Evolutionary conservation across 169 alveolate species (phyloP).

Genomic region (Perkinsus chesapeaki): DNA sequence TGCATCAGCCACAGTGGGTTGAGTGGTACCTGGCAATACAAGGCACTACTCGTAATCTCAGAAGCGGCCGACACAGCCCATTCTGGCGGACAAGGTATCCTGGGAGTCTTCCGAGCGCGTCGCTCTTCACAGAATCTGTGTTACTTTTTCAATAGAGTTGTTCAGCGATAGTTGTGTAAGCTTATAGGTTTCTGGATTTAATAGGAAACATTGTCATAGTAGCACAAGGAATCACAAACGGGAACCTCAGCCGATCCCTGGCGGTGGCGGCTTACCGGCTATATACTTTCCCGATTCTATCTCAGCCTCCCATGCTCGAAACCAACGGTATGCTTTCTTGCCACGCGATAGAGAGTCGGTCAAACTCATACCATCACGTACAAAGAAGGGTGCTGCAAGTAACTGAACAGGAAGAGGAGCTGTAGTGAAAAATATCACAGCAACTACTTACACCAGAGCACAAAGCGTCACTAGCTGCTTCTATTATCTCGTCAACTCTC

Average conservation of each 20-base stretch:
- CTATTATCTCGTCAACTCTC: not conserved
- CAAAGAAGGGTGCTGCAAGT: not conserved
- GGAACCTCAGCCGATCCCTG: not conserved
- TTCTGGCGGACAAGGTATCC: not conserved
- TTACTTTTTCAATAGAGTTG: too few relatives aligned
- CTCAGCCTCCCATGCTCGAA: not conserved
- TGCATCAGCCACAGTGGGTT: not conserved
- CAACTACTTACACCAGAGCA: not conserved
- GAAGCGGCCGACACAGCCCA: not conserved
- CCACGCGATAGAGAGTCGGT: not conserved
- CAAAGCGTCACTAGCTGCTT: not conserved
- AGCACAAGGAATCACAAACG: not conserved
- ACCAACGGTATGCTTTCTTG: not conserved
- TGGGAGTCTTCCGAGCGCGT: too few relatives aligned
- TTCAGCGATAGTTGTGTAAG: too few relatives aligned
- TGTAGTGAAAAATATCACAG: not conserved
- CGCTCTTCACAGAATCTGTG: too few relatives aligned
- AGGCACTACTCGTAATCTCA: not conserved
- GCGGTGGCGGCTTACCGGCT: not conserved
- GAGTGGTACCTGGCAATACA: not conserved
- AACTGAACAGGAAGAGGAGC: not conserved
- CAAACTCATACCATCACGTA: not conserved
- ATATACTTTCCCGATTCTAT: not conserved
- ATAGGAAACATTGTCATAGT: too few relatives aligned
- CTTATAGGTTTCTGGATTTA: too few relatives aligned